Evolutionary conservation across 2,329 filamentous ascomycete species (phyloP).

Genomic region (Aspergillus ibericus): DNA sequence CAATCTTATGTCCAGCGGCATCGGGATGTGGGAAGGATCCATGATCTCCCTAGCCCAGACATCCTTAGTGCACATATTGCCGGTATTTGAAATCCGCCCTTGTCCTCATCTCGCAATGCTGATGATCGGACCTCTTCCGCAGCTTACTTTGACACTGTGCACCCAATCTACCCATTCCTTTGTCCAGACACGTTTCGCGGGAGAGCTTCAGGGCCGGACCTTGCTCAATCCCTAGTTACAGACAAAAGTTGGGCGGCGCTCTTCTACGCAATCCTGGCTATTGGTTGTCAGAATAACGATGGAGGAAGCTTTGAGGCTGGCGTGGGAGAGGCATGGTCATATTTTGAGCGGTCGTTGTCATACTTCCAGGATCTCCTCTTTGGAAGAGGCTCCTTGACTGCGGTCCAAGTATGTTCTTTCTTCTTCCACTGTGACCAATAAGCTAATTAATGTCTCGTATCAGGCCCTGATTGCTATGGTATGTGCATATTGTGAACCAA

Average conservation of each 20-base stretch:
- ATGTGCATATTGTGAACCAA: background rate
- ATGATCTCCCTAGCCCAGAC: background rate
- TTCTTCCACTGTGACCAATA: too few species aligned
- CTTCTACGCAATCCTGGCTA: slow-evolving; percentile 39
- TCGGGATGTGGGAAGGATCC: background rate
- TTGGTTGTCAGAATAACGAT: slow-evolving; percentile 38
- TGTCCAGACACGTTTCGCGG: slow-evolving; percentile 37
- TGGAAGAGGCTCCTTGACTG: background rate
- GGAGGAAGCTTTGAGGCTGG: slow-evolving; percentile 41
- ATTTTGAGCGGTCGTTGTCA: slow-evolving; percentile 15
- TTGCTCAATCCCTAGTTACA: slow-evolving; percentile 54
- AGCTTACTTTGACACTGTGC: slow-evolving; percentile 43
- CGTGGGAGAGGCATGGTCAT: slow-evolving; percentile 39
- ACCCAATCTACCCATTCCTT: slow-evolving; percentile 45
- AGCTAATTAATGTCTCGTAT: background rate
- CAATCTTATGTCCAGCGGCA: background rate
- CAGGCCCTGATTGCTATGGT: slow-evolving; percentile 30
- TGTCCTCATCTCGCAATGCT: background rate
- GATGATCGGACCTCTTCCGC: background rate
- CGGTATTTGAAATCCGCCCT: background rate
- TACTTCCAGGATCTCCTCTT: slow-evolving; percentile 23
- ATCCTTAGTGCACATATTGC: background rate
- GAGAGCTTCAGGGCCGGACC: slow-evolving; percentile 43
- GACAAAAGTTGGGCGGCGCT: slow-evolving; percentile 49
- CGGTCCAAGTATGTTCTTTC: background rate